Evolutionary conservation across 2,329 filamentous ascomycete species (phyloP).

Genomic region (Phialophora verrucosa): DNA sequence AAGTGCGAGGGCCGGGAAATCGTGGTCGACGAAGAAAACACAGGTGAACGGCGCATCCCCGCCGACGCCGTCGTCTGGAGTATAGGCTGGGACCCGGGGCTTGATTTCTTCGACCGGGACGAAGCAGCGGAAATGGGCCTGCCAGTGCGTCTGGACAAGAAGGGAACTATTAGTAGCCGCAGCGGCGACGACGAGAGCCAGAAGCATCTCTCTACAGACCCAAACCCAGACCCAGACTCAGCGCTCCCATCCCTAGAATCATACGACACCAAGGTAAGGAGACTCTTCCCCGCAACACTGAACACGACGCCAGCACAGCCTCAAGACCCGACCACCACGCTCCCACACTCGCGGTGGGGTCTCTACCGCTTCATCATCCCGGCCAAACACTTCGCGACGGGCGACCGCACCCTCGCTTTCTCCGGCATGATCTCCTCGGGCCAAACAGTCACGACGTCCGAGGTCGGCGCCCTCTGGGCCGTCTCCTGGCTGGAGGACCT

Average conservation of each 20-base stretch:
- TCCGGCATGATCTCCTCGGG: constrained; percentile 18
- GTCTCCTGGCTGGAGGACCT: constrained; percentile 23
- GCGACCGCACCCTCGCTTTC: constrained; percentile 21
- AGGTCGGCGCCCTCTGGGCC: constrained; percentile 22
- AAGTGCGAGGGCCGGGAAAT: constrained; percentile 10
- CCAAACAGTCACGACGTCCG: constrained; percentile 15
- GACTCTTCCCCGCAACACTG: constrained; percentile 7
- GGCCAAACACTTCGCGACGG: constrained; percentile 1
- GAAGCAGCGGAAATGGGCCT: constrained; percentile 10
- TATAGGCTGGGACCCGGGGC: constrained; percentile 10
- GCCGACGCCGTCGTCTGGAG: constrained; percentile 15
- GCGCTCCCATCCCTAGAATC: constrained; percentile 3
- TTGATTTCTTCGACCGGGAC: constrained; percentile 6
- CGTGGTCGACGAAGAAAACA: constrained; percentile 10
- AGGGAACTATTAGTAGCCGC: not conserved
- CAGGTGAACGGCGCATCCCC: not conserved
- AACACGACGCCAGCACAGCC: constrained; percentile 7
- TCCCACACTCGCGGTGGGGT: constrained; percentile 10
- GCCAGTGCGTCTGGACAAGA: constrained; percentile 3
- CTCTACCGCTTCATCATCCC: constrained; percentile 13
- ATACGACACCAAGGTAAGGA: constrained; percentile 11
- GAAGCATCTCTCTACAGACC: not conserved
- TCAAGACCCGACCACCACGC: not conserved
- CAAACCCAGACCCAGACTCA: not conserved
- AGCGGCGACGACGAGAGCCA: too few species aligned